Evolutionary conservation across 805 yeast genomes (phyloP), one percentile per base, ranked within the genome.

Genomic region (Pichia nanzhaoensis): DNA sequence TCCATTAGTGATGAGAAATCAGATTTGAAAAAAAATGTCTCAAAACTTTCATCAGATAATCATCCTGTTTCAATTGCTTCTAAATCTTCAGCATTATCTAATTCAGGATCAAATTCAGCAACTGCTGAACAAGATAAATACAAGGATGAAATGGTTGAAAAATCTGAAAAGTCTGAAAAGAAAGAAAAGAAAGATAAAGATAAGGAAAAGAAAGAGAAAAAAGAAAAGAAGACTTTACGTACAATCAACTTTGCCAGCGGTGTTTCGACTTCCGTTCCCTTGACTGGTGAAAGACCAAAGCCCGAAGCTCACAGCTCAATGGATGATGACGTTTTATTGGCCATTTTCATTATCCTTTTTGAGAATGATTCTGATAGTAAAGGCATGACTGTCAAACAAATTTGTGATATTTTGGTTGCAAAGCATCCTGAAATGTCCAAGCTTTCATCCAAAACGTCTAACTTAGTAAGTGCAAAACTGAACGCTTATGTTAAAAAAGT

Each of bases 381-480:
- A 48, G 95, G 95, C 52, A 83, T 85, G 89, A 85, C 95, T n/a
- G 95, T 85, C 28, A 85, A 85, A 58, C 95, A 85, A 59, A 75
- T 85, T 48, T 85, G 95, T 65, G 95, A 85, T 61, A 74, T 81
- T 46, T 68, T 85, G 39, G 68, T 80, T 41, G 86, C 79, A 45
- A 74, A 77, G 54, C 91, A 85, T 60, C 95, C 95, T 1, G 89
- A 84, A 41, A 85, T 84, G 89, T 84, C 89, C 4, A 83, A 78
- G 48, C 63, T 85, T 48, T 82, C 89, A 3, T 81, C 91, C 17
- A 85, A 85, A 57, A 81, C 91, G 14, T 83, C 91, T 21, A 85
- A 85, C 59, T 64, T 85, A 53, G 90, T 85, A 2, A 77, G 85
- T 53, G 95, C 95, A 17, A 85, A 85, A 60, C 68, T 85, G 54